These are phyloP conservation scores for Lanmaoa pseudosensibilis DNA, from an alignment of 768 basidiomycete genomes.

Conservation along the genomic window DNA sequence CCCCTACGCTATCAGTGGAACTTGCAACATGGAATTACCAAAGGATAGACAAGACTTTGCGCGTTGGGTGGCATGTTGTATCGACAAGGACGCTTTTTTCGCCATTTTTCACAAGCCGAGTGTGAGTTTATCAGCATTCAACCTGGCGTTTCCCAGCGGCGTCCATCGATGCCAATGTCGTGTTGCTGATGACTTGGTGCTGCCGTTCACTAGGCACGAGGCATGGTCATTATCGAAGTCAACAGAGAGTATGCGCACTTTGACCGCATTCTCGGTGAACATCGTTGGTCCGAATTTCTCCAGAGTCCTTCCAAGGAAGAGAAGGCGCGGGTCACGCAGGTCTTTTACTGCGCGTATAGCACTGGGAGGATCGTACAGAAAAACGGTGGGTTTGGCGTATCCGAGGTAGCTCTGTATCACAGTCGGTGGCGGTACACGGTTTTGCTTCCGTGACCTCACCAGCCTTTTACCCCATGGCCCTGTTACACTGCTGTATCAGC, in stretches of 20 bases:
- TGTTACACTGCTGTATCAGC: neutral
- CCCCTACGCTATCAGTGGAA: conserved; percentile 40
- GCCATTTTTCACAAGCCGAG: conserved; percentile 47
- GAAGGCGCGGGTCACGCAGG: conserved; percentile 24
- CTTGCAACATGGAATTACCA: conserved; percentile 42
- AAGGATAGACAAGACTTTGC: conserved; percentile 40
- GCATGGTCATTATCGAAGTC: conserved; percentile 47
- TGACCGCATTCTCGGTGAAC: conserved; percentile 41
- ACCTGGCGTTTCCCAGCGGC: neutral
- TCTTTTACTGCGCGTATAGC: conserved; percentile 42
- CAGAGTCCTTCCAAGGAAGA: conserved; percentile 32
- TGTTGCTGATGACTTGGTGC: neutral
- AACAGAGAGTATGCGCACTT: conserved; percentile 31
- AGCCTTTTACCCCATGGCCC: neutral
- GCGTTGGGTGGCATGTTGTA: conserved; percentile 45
- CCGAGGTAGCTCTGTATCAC: neutral
- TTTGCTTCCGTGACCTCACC: neutral
- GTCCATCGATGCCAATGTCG: neutral
- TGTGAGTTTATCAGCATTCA: conserved; percentile 31
- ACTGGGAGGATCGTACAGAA: conserved; percentile 46
- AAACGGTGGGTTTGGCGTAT: conserved; percentile 34
- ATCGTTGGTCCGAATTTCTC: conserved; percentile 44
- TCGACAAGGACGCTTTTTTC: conserved; percentile 35
- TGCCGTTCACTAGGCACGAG: conserved; percentile 35
- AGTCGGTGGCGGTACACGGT: neutral